Evolutionary conservation across 2,329 filamentous ascomycete genomes (phyloP), one percentile per base, ranked within the genome.

Genomic region (Sporothrix pallida): DNA sequence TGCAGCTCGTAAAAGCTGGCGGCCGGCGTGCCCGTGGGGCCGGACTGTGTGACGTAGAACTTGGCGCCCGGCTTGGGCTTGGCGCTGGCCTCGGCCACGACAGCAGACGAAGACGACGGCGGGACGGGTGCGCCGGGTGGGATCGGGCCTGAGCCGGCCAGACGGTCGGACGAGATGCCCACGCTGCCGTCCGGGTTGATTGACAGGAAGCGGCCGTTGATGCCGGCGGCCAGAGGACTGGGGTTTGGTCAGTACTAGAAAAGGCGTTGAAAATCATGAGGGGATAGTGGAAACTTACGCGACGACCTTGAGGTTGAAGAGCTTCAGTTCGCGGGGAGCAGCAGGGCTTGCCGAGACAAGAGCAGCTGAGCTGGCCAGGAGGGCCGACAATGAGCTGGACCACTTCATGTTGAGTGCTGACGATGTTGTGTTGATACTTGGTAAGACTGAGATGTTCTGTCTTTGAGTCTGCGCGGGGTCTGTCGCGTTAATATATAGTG

Each of bases 201-300:
- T 31, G 78, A 76, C 17, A 84, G 78, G 76, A 80, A 80, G 56
- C 77, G 78, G 54, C 79, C 80, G 76, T 83, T 75, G 65, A 84
- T 75, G 58, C 65, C 15, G n/a, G 58, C 12, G 8, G 56, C 48
- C 2, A 13, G 5, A 6, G 68, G 69, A 3, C 71, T 75, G n/a
- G 44, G 3, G 12, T 42, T 37, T 37, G 31, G 17, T 20, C n/a
- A 44, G 58, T 8, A 15, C 46, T 26, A 2, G 52, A 4, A 12
- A 3, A 12, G 6, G 2, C 31, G 9, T 15, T 2, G n/a, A 42
- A 23, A n/a, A 48, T n/a, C 31, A n/a, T 10, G 54, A n/a, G 20
- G 52, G 15, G 31, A 52, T 15, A 31, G 4, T 42, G 23, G 15
- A 54, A 7, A 63, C 72, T 1, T 71, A 72, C 71, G 74, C 72